These are phyloP conservation scores for Antarctomyces pellizariae DNA, from an alignment of 495 filamentous ascomycete species.

Conservation along the genomic window DNA sequence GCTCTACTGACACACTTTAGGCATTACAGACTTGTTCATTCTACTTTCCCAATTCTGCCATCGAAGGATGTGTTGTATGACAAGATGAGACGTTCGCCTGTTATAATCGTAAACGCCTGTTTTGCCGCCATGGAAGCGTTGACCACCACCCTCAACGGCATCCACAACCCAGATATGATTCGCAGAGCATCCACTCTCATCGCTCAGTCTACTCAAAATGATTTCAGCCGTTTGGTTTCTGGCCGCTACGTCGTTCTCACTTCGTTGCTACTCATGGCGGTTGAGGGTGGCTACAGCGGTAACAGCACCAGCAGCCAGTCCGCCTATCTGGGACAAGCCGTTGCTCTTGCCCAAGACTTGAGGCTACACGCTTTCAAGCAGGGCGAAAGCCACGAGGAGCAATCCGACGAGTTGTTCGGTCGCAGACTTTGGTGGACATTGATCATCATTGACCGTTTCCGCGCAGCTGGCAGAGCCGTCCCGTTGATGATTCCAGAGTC, in stretches of 20 bases:
- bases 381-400: conserved; percentile 20
- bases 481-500: conserved; percentile 34
- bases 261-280: conserved; percentile 32
- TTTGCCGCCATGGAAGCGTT: too few species aligned
- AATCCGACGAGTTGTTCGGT: conserved; percentile 47
- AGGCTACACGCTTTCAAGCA: conserved; percentile 22
- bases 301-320: too few species aligned
- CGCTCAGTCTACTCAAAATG: too few species aligned
- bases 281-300: too few species aligned
- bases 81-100: conserved; percentile 34
- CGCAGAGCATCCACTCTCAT: too few species aligned
- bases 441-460: conserved; percentile 52
- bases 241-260: too few species aligned
- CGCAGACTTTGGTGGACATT: conserved; percentile 55
- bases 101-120: conserved; percentile 39
- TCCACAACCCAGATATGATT: too few species aligned
- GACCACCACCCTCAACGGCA: too few species aligned
- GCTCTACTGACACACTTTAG: conserved; percentile 22
- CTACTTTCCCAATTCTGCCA: conserved; percentile 50
- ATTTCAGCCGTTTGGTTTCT: too few species aligned
- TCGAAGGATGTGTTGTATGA: conserved; percentile 36
- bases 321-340: conserved; percentile 29
- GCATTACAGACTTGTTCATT: conserved; percentile 50
- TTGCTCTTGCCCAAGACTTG: conserved; percentile 32
- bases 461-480: conserved; percentile 39